Conservation (phyloP, 805 yeast species). For the Suhomyces vadensis region DNA sequence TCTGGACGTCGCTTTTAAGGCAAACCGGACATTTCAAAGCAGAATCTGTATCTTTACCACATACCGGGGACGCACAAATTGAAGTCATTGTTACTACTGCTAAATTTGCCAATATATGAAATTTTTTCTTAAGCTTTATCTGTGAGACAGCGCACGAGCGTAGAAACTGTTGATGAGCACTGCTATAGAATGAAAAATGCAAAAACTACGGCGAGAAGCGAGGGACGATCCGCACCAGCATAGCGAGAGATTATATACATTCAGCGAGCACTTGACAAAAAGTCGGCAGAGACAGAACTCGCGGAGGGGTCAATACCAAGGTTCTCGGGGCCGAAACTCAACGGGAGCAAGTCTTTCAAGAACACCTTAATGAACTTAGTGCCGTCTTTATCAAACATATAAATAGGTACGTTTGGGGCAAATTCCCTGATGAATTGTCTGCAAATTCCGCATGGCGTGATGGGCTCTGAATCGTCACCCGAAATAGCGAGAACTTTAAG, state of each 20-base stretch:
- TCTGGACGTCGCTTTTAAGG: constrained; percentile 63
- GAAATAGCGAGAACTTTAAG: constrained; percentile 68
- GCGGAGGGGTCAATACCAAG: constrained; percentile 27
- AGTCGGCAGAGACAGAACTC: too few species aligned
- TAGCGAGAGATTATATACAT: too few species aligned
- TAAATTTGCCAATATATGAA: not conserved
- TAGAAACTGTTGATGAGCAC: too few species aligned
- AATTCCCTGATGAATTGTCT: constrained; percentile 89
- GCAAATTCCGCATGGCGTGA: constrained; percentile 93
- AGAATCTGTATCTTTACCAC: constrained; percentile 80
- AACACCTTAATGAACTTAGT: constrained; percentile 42
- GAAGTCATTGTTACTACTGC: constrained; percentile 8
- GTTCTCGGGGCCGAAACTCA: constrained; percentile 84
- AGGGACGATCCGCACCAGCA: too few species aligned
- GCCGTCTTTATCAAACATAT: constrained; percentile 66
- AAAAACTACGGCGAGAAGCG: too few species aligned
- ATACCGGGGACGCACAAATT: constrained; percentile 73
- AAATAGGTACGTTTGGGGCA: constrained; percentile 56
- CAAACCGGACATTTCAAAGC: constrained; percentile 89
- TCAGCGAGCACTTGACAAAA: too few species aligned
- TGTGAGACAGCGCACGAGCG: not conserved
- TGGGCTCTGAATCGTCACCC: constrained; percentile 56
- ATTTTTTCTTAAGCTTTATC: not conserved
- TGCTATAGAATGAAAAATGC: too few species aligned
- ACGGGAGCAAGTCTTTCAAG: constrained; percentile 69